Base-by-base conservation (phyloP, 78 protist genomes). In the Tieghemostelium lacteum region DNA sequence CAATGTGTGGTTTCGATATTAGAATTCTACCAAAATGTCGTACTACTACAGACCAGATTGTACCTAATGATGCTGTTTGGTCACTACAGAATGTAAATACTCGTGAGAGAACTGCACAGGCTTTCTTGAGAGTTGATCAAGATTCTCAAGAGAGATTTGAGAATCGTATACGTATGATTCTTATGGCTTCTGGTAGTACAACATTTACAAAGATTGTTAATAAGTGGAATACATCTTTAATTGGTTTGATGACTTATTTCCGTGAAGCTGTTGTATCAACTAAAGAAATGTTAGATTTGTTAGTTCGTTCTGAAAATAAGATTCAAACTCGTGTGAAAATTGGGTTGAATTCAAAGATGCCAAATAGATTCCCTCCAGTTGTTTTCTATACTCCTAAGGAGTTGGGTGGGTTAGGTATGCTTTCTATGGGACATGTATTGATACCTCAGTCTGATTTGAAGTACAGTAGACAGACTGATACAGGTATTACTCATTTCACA, bases 281-380 rank as follows among this genome's bases (percentile, higher is more conserved):
- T 28, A 85, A 86, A 28, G 99, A 98, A 92, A 89, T 99, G 89
- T 98, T 99, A 36, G 99, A 99, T 70, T 54, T 98, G 40, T 83
- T 99, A 24, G 99, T 99, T 85, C 98, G 98, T 95, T 96, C 99
- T 74, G 99, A 99, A 94, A 98, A 97, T 96, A 98, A 97, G 95
- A 98, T 99, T 78, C 99, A 99, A 95, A 99, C 99, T n/a, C 97
- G 99, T 33, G 94, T 99, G 92, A 99, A 99, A 95, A 99, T 98
- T 63, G 99, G 99, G 0, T 95, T 99, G 74, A 99, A 99, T 94
- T 95, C 99, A 17, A 99, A 99, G 97, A 99, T 99, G 99, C 99
- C 99, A 50, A 75, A 95, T 55, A 89, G 99, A 24, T 99, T 99
- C 98, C 99, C 99, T 24, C 99, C 98, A 2, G 99, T 99, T 29